These are phyloP conservation scores for Maudiozyma pseudohumilis DNA, from an alignment of 805 yeast genomes.

Conservation along the genomic window DNA sequence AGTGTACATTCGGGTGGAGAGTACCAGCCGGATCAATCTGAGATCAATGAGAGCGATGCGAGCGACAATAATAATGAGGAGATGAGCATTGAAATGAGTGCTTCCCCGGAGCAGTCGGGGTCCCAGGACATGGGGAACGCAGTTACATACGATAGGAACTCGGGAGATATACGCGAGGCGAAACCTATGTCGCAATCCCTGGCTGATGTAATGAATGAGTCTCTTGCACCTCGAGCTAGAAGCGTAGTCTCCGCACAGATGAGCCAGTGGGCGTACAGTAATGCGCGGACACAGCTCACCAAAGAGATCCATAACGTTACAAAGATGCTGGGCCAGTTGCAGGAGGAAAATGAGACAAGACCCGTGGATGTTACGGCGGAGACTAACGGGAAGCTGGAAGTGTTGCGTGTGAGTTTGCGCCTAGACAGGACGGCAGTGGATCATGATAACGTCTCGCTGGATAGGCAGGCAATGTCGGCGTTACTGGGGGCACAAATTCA, in stretches of 20 bases:
- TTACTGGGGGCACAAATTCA: slow-evolving; percentile 59
- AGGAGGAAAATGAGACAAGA: slow-evolving; percentile 45
- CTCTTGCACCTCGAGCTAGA: no score
- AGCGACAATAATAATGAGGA: no score
- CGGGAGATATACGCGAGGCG: no score
- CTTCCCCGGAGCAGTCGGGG: no score
- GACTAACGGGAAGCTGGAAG: slow-evolving; percentile 21
- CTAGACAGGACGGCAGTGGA: slow-evolving; percentile 25
- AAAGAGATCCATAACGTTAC: slow-evolving; percentile 47
- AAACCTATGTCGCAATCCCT: no score
- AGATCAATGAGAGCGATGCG: no score
- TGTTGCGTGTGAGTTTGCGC: slow-evolving; percentile 19
- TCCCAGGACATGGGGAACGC: no score
- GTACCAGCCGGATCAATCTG: no score
- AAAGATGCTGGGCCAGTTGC: slow-evolving; percentile 41
- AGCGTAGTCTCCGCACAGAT: slow-evolving; percentile 32
- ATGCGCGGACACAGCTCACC: slow-evolving; percentile 55
- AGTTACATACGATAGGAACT: no score
- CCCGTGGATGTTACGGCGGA: slow-evolving; percentile 50
- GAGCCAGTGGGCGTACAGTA: slow-evolving; percentile 69
- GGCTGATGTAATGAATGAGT: no score
- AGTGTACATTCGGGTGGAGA: no score
- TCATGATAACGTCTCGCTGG: slow-evolving; percentile 43
- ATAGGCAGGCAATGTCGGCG: slow-evolving; percentile 57
- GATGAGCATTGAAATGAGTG: no score